These are phyloP conservation scores for Hyphopichia fennica DNA, from an alignment of 1,139 yeast species.

Conservation along the genomic window DNA sequence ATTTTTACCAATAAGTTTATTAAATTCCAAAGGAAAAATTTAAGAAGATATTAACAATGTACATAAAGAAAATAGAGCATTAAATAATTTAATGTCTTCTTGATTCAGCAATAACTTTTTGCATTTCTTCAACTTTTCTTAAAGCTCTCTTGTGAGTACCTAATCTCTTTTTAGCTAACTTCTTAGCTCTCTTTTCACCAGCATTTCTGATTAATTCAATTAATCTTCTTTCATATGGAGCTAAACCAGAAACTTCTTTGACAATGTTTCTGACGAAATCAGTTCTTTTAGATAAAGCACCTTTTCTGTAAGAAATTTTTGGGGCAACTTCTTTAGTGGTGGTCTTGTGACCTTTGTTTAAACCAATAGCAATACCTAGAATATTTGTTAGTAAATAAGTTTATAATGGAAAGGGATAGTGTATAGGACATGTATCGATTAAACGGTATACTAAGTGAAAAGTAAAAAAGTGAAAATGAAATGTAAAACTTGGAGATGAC, in stretches of 20 bases:
- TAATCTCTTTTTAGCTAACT: constrained; percentile 99
- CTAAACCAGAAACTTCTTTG: constrained; percentile 97
- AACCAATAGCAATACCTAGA: constrained; percentile 95
- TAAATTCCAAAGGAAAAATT: not conserved
- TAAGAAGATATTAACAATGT: constrained; percentile 1
- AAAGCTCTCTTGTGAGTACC: constrained; percentile 99
- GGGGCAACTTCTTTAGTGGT: constrained; percentile 90
- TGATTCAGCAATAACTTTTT: constrained; percentile 94
- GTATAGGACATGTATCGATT: too few relatives aligned
- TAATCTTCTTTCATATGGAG: constrained; percentile 99
- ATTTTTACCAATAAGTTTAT: not conserved
- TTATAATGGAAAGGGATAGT: not conserved
- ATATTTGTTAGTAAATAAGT: not conserved
- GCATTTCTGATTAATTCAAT: constrained; percentile 99
- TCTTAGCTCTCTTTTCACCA: constrained; percentile 99
- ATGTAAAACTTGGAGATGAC: too few relatives aligned
- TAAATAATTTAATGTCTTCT: constrained; percentile 62
- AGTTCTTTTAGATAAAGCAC: constrained; percentile 95
- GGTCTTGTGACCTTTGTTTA: constrained; percentile 99
- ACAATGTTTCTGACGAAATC: constrained; percentile 92
- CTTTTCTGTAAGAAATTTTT: constrained; percentile 96
- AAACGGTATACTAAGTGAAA: too few relatives aligned
- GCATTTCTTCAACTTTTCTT: constrained; percentile 99
- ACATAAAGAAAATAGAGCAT: not conserved
- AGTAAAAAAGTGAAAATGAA: too few relatives aligned